A percentile compares a stretch with the other conserved stretches of the same genome.
These are phyloP conservation scores for Aspergillus brasiliensis DNA, from an alignment of 2,329 filamentous ascomycete genomes.

Conservation along the genomic window DNA sequence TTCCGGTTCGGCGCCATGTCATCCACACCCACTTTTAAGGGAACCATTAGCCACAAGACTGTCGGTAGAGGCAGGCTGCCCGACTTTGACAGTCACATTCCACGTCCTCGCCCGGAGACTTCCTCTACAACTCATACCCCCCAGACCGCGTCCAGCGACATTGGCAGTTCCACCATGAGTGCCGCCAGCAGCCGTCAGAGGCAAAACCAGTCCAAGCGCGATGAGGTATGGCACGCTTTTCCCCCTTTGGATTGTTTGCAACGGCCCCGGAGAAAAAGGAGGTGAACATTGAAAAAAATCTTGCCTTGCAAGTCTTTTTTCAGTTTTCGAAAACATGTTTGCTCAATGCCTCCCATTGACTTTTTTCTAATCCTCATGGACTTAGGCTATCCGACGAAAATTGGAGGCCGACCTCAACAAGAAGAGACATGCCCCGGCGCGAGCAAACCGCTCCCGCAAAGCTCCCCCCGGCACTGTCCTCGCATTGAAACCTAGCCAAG, in stretches of 20 bases:
- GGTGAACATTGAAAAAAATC: constrained; percentile 1
- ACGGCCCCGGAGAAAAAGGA: neutral
- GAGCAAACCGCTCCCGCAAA: constrained; percentile 84
- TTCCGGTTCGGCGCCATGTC: constrained; percentile 51
- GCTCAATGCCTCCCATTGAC: neutral
- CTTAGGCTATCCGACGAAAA: constrained; percentile 90
- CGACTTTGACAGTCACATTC: constrained; percentile 59
- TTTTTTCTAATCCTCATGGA: constrained; percentile 11
- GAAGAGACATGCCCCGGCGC: constrained; percentile 80
- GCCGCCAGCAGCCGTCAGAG: constrained; percentile 85
- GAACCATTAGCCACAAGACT: constrained; percentile 54
- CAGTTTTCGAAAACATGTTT: neutral
- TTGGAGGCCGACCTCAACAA: constrained; percentile 97
- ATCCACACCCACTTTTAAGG: constrained; percentile 59
- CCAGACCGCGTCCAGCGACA: constrained; percentile 52
- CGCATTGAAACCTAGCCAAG: constrained; percentile 90
- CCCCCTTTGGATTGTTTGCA: neutral
- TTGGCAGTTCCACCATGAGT: constrained; percentile 71
- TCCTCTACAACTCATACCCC: constrained; percentile 39
- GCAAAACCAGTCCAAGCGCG: constrained; percentile 93
- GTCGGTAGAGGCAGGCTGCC: constrained; percentile 58
- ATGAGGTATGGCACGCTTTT: constrained; percentile 69
- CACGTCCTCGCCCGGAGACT: constrained; percentile 61
- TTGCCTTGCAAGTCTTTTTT: neutral
- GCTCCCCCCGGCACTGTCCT: constrained; percentile 95